phyloP scores from a whole-genome alignment of 2,329 filamentous ascomycete genomes.

The Neonectria magnoliae region DNA sequence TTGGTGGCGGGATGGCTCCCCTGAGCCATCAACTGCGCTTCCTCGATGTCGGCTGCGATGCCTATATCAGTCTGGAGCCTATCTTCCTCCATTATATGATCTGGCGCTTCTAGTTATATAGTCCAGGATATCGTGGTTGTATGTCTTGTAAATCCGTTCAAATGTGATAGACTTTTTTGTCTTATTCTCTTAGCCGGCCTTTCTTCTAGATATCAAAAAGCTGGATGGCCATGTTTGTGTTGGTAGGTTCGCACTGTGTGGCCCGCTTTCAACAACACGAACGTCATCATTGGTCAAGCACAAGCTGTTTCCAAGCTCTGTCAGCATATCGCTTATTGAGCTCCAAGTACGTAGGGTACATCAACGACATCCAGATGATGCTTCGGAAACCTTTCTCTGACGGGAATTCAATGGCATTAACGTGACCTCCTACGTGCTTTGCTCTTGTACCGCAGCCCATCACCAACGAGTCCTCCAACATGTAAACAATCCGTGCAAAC shows the following conservation, averaged over 20 bases:
- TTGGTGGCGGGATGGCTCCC: constrained; percentile 32
- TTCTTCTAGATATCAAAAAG: constrained; percentile 29
- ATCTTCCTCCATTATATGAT: constrained; percentile 76
- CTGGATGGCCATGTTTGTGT: constrained; percentile 33
- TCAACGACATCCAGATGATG: neutral
- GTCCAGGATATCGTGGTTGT: neutral
- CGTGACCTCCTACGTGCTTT: constrained; percentile 45
- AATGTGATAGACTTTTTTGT: neutral
- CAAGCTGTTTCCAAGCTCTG: neutral
- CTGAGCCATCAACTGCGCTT: constrained; percentile 51
- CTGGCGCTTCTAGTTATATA: neutral
- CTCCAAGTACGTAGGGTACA: constrained; percentile 8
- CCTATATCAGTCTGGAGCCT: constrained; percentile 76
- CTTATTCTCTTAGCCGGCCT: neutral
- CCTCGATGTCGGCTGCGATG: constrained; percentile 72
- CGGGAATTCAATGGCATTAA: constrained; percentile 45
- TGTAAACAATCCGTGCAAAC: constrained; percentile 39
- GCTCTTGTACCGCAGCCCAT: constrained; percentile 36
- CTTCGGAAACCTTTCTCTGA: neutral
- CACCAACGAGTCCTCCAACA: constrained; percentile 29
- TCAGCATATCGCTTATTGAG: too few relatives aligned
- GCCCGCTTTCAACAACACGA: constrained; percentile 31
- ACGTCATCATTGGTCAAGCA: constrained; percentile 27
- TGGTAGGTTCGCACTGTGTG: constrained; percentile 34
- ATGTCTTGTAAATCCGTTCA: neutral